These are phyloP conservation scores for Aspergillus fischeri DNA, from an alignment of 2,329 filamentous ascomycete genomes.

Conservation along the genomic window DNA sequence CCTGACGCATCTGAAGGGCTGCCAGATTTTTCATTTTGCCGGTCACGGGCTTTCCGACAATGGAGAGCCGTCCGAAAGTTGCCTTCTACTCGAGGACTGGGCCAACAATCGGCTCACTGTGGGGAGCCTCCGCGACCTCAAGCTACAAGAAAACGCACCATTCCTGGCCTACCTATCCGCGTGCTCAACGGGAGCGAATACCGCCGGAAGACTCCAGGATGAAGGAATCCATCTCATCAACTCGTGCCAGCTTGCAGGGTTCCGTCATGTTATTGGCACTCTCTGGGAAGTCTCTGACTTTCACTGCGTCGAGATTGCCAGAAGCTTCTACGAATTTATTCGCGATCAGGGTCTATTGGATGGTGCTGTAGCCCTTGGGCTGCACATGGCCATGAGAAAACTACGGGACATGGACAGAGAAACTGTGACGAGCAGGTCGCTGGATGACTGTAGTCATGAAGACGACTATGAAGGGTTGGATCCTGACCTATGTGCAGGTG, in stretches of 20 bases:
- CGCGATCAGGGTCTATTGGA: neutral
- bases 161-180: too few relatives aligned
- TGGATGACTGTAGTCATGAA: too few relatives aligned
- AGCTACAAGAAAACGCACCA: too few relatives aligned
- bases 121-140: too few relatives aligned
- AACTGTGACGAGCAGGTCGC: too few relatives aligned
- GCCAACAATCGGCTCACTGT: too few relatives aligned
- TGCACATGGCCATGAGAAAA: too few relatives aligned
- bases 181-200: conserved; percentile 23
- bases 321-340: conserved; percentile 3
- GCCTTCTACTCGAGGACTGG: too few relatives aligned
- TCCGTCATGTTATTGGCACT: conserved; percentile 41
- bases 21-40: conserved; percentile 43
- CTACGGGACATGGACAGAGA: too few relatives aligned
- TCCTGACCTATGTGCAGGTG: too few relatives aligned
- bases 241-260: conserved; percentile 39
- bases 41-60: conserved; percentile 30
- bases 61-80: conserved; percentile 19
- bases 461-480: too few relatives aligned
- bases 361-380: too few relatives aligned
- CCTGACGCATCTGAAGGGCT: conserved; percentile 1
- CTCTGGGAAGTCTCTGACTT: conserved; percentile 39
- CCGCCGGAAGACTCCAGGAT: conserved; percentile 24
- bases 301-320: conserved; percentile 7
- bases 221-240: conserved; percentile 38